Evolutionary conservation across 331 rosid genomes (phyloP).

Genomic region (Saraca asoca): DNA sequence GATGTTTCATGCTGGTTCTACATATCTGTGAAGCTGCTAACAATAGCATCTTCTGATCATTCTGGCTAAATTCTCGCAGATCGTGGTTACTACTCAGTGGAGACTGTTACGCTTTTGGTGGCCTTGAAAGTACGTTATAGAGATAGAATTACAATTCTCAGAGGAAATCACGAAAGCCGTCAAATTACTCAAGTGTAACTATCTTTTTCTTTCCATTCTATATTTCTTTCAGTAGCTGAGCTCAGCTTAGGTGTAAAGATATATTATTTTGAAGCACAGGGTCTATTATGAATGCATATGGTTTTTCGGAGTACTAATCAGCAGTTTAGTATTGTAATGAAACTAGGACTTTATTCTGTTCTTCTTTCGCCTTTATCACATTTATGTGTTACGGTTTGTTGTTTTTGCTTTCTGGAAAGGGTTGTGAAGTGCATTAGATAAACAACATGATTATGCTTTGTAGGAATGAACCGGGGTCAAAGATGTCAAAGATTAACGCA

Average conservation of each 20-base stretch:
- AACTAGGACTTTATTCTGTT: background rate
- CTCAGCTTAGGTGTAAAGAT: background rate
- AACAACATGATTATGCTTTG: background rate
- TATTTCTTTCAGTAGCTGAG: no score
- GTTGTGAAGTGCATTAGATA: no score
- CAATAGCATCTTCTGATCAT: conserved; percentile 34
- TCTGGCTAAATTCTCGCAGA: conserved; percentile 59
- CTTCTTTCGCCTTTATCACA: background rate
- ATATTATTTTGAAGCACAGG: conserved; percentile 12
- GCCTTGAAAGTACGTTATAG: conserved; percentile 93
- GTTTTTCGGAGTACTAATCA: conserved; percentile 11
- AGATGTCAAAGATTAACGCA: background rate
- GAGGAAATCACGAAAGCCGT: conserved; percentile 97
- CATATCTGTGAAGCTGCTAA: conserved; percentile 15
- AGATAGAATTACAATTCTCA: conserved; percentile 92
- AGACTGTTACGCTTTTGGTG: conserved; percentile 92
- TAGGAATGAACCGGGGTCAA: background rate
- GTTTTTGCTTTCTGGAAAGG: background rate
- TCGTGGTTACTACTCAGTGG: conserved; percentile 95
- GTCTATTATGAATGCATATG: conserved; percentile 3
- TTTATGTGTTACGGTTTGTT: conserved; percentile 1
- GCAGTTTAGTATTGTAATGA: conserved; percentile 24
- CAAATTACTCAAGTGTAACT: conserved; percentile 98
- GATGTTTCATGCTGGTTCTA: background rate
- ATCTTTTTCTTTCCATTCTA: background rate